Conservation (phyloP, 768 basidiomycete species). For the Boletales sp. region DNA sequence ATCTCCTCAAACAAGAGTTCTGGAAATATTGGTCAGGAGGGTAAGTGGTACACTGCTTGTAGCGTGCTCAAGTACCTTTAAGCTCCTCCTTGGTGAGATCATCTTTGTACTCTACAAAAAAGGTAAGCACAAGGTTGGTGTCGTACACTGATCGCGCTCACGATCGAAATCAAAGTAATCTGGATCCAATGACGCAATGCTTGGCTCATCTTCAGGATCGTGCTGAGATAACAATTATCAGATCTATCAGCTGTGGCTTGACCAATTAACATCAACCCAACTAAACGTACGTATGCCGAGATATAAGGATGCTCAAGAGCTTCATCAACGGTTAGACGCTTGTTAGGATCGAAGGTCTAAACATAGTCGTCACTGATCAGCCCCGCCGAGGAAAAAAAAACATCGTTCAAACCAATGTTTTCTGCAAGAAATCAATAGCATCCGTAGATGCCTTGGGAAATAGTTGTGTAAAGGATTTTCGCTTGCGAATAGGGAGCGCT, state of each 20-base stretch:
- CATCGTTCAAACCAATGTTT: constrained; percentile 52
- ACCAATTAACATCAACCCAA: neutral
- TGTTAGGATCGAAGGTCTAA: constrained; percentile 85
- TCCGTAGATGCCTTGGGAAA: constrained; percentile 76
- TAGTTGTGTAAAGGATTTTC: constrained; percentile 60
- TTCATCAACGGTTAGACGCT: constrained; percentile 77
- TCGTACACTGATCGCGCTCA: constrained; percentile 32
- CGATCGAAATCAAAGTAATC: constrained; percentile 90
- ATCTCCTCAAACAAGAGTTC: constrained; percentile 84
- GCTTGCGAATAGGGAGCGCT: constrained; percentile 78
- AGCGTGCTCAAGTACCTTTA: constrained; percentile 37
- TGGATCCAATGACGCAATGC: constrained; percentile 72
- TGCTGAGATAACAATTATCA: constrained; percentile 42
- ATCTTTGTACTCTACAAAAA: constrained; percentile 59
- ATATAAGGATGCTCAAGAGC: constrained; percentile 83
- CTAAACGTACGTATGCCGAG: constrained; percentile 58
- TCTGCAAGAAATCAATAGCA: constrained; percentile 69
- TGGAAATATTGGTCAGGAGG: constrained; percentile 15
- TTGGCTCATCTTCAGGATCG: constrained; percentile 88
- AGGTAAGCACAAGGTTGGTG: constrained; percentile 2
- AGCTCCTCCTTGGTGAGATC: constrained; percentile 74
- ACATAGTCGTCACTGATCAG: neutral
- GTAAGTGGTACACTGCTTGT: neutral
- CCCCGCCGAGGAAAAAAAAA: constrained; percentile 18
- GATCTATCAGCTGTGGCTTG: constrained; percentile 1